A percentile compares a stretch with the other conserved stretches of the same genome.
Conservation (phyloP, 306 rosid genomes). For the Cucumis melo region DNA sequence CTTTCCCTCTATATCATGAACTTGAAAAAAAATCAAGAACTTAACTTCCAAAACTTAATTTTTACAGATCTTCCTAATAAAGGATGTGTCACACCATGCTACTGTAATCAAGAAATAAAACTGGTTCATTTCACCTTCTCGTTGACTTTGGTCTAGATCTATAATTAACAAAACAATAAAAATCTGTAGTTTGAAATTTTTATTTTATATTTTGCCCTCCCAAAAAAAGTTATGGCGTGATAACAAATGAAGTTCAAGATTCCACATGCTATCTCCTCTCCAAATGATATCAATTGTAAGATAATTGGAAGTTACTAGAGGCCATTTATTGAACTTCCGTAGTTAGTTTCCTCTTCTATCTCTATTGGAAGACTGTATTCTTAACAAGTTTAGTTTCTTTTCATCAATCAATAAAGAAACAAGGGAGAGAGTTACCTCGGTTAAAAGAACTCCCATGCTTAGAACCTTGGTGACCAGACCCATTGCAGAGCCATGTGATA, state of each 20-base stretch:
- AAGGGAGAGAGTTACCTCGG: conserved; percentile 44
- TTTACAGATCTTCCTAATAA: background rate
- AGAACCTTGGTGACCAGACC: conserved; percentile 1
- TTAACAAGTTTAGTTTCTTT: background rate
- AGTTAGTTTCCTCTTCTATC: background rate
- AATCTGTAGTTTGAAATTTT: background rate
- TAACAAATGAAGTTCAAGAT: background rate
- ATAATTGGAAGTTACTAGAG: background rate
- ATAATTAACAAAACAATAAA: background rate
- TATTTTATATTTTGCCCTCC: background rate
- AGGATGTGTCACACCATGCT: background rate
- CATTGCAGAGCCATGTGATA: conserved; percentile 69
- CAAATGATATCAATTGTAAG: background rate
- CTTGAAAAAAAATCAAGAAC: background rate
- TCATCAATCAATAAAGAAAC: background rate
- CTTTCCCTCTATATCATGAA: background rate
- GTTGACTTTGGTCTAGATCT: background rate
- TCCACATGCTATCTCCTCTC: background rate
- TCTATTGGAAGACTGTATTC: background rate
- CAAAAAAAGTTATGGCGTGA: background rate
- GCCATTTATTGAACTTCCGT: background rate
- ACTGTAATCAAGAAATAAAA: background rate
- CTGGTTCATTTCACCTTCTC: background rate
- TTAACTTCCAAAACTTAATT: background rate
- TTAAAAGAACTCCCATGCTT: conserved; percentile 65